phyloP scores from a whole-genome alignment of 805 yeast species.

The Metschnikowia rubicola region DNA sequence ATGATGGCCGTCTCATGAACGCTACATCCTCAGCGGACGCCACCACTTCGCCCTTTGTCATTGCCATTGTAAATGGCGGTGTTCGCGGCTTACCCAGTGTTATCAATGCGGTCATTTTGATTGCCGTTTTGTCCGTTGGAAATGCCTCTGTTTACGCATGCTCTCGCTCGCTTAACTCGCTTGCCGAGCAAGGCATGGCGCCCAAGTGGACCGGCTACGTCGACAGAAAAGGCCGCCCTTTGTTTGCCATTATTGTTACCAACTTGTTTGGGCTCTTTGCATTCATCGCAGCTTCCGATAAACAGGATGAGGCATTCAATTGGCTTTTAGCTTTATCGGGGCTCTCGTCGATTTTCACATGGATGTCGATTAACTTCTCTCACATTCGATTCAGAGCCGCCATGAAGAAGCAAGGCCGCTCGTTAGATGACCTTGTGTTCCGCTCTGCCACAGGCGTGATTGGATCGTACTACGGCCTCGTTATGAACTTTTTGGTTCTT shows the following conservation, averaged over 20 bases:
- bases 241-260: conserved; percentile 31
- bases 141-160: conserved; percentile 43
- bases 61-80: conserved; percentile 40
- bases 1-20: conserved; percentile 18
- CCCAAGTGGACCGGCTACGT: conserved; percentile 34
- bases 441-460: conserved; percentile 44
- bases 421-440: conserved; percentile 50
- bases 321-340: conserved; percentile 44
- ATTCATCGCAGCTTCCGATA: conserved; percentile 40
- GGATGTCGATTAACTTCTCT: conserved; percentile 40
- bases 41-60: conserved; percentile 42
- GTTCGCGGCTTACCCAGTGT: conserved; percentile 41
- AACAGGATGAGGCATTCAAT: conserved; percentile 34
- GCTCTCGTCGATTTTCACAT: conserved; percentile 41
- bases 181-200: conserved; percentile 41
- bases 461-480: conserved; percentile 26
- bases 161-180: conserved; percentile 38
- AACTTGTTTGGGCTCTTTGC: conserved; percentile 37
- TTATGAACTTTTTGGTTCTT: conserved; percentile 22
- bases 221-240: conserved; percentile 40
- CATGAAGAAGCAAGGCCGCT: conserved; percentile 39
- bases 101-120: conserved; percentile 39
- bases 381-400: conserved; percentile 41
- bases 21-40: conserved; percentile 28
- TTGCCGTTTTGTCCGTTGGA: conserved; percentile 40